Evolutionary conservation across 2,329 filamentous ascomycete genomes (phyloP).

Genomic region (Camillea tinctor): DNA sequence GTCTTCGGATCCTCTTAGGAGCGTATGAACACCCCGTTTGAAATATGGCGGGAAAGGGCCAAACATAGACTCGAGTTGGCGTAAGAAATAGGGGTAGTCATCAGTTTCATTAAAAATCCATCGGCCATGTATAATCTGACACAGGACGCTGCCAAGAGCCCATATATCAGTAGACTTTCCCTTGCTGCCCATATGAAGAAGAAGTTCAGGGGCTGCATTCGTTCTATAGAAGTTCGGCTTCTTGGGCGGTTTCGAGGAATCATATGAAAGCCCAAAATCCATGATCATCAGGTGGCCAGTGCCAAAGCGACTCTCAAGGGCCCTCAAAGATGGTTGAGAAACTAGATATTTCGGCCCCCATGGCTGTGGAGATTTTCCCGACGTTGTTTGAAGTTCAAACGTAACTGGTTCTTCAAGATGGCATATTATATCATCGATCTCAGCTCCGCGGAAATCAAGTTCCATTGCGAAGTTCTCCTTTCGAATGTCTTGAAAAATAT

Average conservation of each 20-base stretch:
- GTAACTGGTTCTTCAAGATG: background rate
- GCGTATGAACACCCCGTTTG: background rate
- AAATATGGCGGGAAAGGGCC: conserved; percentile 6
- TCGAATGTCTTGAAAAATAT: conserved; percentile 4
- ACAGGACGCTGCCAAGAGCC: conserved; percentile 12
- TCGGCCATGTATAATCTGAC: conserved; percentile 2
- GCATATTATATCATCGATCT: background rate
- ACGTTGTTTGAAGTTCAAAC: background rate
- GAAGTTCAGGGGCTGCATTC: conserved; percentile 12
- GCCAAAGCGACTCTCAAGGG: conserved; percentile 7
- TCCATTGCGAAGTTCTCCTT: conserved; percentile 12
- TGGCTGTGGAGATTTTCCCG: background rate
- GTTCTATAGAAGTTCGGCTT: conserved; percentile 4
- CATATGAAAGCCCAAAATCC: conserved; percentile 9
- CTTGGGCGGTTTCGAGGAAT: background rate
- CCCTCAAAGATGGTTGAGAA: conserved; percentile 1
- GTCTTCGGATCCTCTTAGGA: background rate
- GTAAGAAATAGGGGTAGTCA: conserved; percentile 10
- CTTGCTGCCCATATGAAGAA: conserved; percentile 3
- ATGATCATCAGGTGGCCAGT: conserved; percentile 7
- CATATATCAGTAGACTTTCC: conserved; percentile 11
- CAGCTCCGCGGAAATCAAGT: background rate
- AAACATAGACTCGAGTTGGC: conserved; percentile 13
- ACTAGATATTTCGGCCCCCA: background rate
- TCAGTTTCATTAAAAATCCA: conserved; percentile 10